Evolutionary conservation across 164 flowering plant genomes (phyloP).

Genomic region (Vitis labrusca): DNA sequence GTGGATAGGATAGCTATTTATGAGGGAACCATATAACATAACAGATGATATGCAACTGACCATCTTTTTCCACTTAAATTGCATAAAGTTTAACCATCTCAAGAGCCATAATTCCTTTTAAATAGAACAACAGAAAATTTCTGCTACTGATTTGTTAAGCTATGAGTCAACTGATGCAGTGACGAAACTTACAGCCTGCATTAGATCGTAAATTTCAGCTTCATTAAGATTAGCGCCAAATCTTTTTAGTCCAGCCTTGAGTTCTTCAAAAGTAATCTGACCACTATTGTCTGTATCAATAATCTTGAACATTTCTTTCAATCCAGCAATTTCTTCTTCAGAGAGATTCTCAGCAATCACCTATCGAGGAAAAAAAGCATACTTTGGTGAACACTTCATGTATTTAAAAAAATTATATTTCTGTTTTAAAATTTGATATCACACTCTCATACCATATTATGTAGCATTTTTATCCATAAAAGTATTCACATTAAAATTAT

Average conservation of each 20-base stretch:
- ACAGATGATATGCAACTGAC: too few relatives aligned
- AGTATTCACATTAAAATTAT: neutral
- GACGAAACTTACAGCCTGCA: conserved; percentile 78
- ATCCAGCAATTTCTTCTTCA: conserved; percentile 91
- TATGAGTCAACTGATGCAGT: neutral
- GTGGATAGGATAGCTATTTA: too few relatives aligned
- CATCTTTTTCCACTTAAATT: too few relatives aligned
- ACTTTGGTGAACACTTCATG: neutral
- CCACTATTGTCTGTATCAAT: conserved; percentile 90
- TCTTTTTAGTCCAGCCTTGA: conserved; percentile 69
- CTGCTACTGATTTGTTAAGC: neutral
- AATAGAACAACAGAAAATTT: too few relatives aligned
- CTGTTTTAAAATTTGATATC: neutral
- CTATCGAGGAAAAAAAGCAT: conserved; percentile 21
- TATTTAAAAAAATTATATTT: neutral
- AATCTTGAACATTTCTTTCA: conserved; percentile 87
- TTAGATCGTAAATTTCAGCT: conserved; percentile 66
- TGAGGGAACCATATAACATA: too few relatives aligned
- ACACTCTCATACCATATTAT: too few relatives aligned
- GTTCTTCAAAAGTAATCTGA: conserved; percentile 85
- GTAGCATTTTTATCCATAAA: neutral
- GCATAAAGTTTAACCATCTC: too few relatives aligned
- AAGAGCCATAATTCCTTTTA: too few relatives aligned
- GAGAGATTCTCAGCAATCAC: conserved; percentile 83
- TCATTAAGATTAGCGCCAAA: conserved; percentile 81